phyloP scores from a whole-genome alignment of 2,329 filamentous ascomycete species.

The Sarocladiaceae sp. region DNA sequence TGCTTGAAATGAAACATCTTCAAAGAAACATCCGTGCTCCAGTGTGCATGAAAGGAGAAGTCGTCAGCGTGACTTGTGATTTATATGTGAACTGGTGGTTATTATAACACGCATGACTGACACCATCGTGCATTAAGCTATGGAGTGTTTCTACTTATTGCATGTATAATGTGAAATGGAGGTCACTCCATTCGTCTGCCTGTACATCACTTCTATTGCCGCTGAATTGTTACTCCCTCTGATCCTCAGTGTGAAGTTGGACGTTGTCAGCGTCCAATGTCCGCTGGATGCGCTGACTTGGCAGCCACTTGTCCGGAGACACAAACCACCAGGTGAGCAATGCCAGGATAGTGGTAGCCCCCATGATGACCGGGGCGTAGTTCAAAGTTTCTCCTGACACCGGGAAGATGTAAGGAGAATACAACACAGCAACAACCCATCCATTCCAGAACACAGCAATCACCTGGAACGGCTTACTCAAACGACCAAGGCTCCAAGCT shows the following conservation, averaged over 20 bases:
- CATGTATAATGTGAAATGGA: too few species aligned
- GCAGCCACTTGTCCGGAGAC: slow-evolving; percentile 41
- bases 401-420: slow-evolving; percentile 41
- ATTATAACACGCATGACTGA: background rate
- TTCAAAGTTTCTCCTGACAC: slow-evolving; percentile 38
- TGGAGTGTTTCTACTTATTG: too few species aligned
- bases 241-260: too few species aligned
- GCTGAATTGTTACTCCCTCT: too few species aligned
- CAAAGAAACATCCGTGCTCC: too few species aligned
- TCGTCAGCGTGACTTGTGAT: background rate
- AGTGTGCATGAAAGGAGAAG: too few species aligned
- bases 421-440: slow-evolving; percentile 44
- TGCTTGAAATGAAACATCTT: background rate
- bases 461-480: slow-evolving; percentile 42
- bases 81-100: background rate
- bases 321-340: slow-evolving; percentile 43
- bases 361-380: slow-evolving; percentile 49
- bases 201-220: too few species aligned
- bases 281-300: slow-evolving; percentile 36
- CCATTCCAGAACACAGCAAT: slow-evolving; percentile 45
- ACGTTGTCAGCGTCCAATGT: slow-evolving; percentile 19
- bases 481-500: slow-evolving; percentile 38
- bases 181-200: too few species aligned
- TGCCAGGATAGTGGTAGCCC: slow-evolving; percentile 41
- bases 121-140: too few species aligned